Evolutionary conservation across 768 basidiomycete species (phyloP).

Genomic region (Leccinellum rugosiceps): DNA sequence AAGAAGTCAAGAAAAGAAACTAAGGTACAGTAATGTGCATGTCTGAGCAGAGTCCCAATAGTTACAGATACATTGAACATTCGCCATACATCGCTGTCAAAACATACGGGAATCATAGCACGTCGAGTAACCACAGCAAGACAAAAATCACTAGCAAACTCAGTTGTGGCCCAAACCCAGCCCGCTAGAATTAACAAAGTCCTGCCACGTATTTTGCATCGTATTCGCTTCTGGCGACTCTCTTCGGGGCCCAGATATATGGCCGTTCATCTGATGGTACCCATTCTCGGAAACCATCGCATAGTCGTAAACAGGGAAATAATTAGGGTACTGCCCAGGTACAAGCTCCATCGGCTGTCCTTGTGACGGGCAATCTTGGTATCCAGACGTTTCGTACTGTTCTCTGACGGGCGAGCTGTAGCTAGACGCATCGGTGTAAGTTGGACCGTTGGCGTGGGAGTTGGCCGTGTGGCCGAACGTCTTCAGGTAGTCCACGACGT

Average conservation of each 20-base stretch:
- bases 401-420: slow-evolving; percentile 27
- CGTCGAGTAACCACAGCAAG: slow-evolving; percentile 5
- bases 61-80: slow-evolving; percentile 18
- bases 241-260: slow-evolving; percentile 33
- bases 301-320: slow-evolving; percentile 78
- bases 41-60: slow-evolving; percentile 5
- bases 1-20: neutral
- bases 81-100: slow-evolving; percentile 7
- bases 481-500: slow-evolving; percentile 64
- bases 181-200: slow-evolving; percentile 46
- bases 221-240: slow-evolving; percentile 55
- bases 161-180: slow-evolving; percentile 15
- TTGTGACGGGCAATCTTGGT: slow-evolving; percentile 17
- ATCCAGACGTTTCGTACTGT: slow-evolving; percentile 23
- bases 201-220: slow-evolving; percentile 61
- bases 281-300: slow-evolving; percentile 34
- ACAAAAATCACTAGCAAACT: slow-evolving; percentile 3
- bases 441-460: slow-evolving; percentile 20
- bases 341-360: slow-evolving; percentile 33
- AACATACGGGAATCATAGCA: slow-evolving; percentile 10
- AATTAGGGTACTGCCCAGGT: slow-evolving; percentile 52
- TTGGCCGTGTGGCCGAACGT: slow-evolving; percentile 45
- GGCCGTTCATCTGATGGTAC: slow-evolving; percentile 38
- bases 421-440: slow-evolving; percentile 23
- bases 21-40: slow-evolving; percentile 14